Evolutionary conservation across 2,329 filamentous ascomycete species (phyloP), one percentile per base, ranked within the genome.

Genomic region (Penicillium frequentans): DNA sequence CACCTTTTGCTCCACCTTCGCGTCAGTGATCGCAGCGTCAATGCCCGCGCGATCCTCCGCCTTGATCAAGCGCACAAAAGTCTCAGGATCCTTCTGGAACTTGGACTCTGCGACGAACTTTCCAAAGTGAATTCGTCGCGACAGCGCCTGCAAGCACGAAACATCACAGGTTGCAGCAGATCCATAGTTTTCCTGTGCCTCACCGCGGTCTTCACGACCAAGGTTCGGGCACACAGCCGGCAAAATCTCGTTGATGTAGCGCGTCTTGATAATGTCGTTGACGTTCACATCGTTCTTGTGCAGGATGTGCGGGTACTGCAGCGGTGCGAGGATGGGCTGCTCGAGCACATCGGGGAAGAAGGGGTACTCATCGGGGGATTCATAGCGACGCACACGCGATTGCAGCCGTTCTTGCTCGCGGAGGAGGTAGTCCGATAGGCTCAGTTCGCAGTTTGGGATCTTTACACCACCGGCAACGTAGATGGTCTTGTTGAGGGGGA

Each of bases 81-180:
- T 84, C 67, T 93, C 90, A 29, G 86, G 84, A 65, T 98, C 90
- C 47, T 89, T 88, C 67, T 85, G 84, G 77, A 97, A 99, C 79
- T 99, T 99, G 58, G 89, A 88, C 82, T 99, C 95, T 44, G 95
- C 95, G 9, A 99, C 95, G 70, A 98, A 98, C 79, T 98, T 99
- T 66, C 95, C 95, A 78, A 96, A 99, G 77, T 99, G 95, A 66
- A 99, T 95, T 54, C 95, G 83, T 43, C 93, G 84, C 39, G 91
- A 96, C 47, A 99, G 79, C 3, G 95, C 90, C 79, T 99, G 95
- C 62, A 99, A 81, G 68, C 90, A 93, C 52, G 86, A 84, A 59
- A 99, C 95, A 76, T 99, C 95, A 72, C 90, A 92, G 1, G 91
- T 96, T 1, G 92, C 93, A 1, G 93, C 84, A 6, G 90, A 96